Percentiles rank a stretch among this genome's conserved stretches.
phyloP scores from a whole-genome alignment of 495 filamentous ascomycete species.

The Massariosphaeria phaeospora region DNA sequence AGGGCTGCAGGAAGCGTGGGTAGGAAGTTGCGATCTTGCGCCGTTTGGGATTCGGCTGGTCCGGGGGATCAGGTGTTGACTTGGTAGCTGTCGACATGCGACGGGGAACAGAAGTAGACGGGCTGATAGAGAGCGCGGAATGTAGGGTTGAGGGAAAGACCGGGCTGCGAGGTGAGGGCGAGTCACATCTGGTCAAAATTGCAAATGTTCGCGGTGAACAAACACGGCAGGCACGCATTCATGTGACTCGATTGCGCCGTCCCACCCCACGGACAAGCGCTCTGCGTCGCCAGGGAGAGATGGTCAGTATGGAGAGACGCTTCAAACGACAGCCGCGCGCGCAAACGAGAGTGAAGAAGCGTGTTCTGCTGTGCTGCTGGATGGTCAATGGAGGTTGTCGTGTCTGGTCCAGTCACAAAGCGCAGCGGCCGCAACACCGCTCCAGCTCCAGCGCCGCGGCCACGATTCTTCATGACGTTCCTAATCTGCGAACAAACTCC shows the following conservation, averaged over 20 bases:
- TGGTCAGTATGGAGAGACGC: background rate
- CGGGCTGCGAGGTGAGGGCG: background rate
- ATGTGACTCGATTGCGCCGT: too few relatives aligned
- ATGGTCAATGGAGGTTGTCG: background rate
- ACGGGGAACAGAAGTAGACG: background rate
- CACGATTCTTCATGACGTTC: too few relatives aligned
- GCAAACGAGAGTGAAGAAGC: background rate
- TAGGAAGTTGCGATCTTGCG: constrained; percentile 14
- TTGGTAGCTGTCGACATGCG: constrained; percentile 13
- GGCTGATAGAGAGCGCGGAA: background rate
- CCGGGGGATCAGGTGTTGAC: background rate
- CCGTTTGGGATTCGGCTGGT: constrained; percentile 21
- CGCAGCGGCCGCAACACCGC: too few relatives aligned
- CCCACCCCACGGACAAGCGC: too few relatives aligned
- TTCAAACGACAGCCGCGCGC: background rate
- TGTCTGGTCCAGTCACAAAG: background rate
- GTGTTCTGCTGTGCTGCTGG: background rate
- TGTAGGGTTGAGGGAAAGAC: background rate
- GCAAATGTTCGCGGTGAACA: constrained; percentile 11
- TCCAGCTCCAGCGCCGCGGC: too few relatives aligned
- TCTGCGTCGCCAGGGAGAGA: too few relatives aligned
- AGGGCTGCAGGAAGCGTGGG: constrained; percentile 7
- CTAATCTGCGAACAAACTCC: too few relatives aligned
- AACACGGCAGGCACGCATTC: too few relatives aligned
- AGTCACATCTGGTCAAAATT: constrained; percentile 6